These are phyloP conservation scores for Mucor ambiguus DNA, from an alignment of 371 early-diverging fungal species.

Conservation along the genomic window DNA sequence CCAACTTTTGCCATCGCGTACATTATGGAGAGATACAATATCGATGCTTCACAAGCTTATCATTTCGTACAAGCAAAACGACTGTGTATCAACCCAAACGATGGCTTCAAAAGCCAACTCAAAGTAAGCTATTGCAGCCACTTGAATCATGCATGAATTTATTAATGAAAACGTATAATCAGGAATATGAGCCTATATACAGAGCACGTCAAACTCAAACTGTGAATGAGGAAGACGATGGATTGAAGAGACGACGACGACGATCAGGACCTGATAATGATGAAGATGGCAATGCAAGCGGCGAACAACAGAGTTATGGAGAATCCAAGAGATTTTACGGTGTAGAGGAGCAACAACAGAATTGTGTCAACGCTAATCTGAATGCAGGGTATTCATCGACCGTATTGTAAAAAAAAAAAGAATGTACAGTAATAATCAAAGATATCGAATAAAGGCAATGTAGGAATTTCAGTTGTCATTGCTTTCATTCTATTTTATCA, in stretches of 20 bases:
- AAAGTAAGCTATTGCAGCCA: constrained; percentile 48
- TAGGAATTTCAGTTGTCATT: background rate
- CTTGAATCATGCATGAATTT: background rate
- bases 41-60: constrained; percentile 74
- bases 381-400: constrained; percentile 25
- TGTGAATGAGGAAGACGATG: constrained; percentile 26
- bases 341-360: constrained; percentile 14
- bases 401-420: constrained; percentile 5
- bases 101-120: constrained; percentile 79
- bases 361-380: constrained; percentile 13
- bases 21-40: constrained; percentile 73
- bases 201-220: constrained; percentile 52
- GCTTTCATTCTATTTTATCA: background rate
- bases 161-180: background rate
- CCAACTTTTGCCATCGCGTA: constrained; percentile 91
- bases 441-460: background rate
- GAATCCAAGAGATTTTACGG: constrained; percentile 22
- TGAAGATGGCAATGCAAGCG: constrained; percentile 22
- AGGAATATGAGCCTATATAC: constrained; percentile 85
- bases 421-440: background rate
- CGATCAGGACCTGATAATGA: constrained; percentile 60
- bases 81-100: constrained; percentile 86
- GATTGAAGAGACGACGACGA: constrained; percentile 52
- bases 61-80: constrained; percentile 81
- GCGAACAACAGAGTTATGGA: background rate